Conservation (phyloP, 371 early-diverging fungal genomes). For the Entomophthora muscae region DNA sequence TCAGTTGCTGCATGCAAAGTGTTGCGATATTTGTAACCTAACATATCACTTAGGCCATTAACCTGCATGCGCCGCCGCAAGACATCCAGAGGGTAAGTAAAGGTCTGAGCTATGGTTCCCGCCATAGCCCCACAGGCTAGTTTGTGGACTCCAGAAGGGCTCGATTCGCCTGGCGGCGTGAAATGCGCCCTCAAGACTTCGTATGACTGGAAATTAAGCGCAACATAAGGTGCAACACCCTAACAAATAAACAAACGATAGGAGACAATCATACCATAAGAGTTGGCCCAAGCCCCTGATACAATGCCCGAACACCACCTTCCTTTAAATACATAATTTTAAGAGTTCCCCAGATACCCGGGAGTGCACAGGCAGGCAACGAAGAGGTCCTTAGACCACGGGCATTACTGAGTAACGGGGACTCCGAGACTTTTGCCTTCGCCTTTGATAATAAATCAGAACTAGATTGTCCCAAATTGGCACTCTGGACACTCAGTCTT, state of each 20-base stretch:
- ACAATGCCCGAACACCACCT: conserved; percentile 65
- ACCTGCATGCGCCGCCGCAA: conserved; percentile 75
- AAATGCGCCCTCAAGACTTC: conserved; percentile 54
- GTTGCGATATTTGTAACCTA: conserved; percentile 43
- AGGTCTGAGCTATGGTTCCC: conserved; percentile 75
- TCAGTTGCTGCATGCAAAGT: conserved; percentile 54
- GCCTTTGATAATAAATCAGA: neutral
- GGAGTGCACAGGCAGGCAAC: conserved; percentile 15
- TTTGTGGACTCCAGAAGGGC: conserved; percentile 41
- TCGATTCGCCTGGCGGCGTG: conserved; percentile 38
- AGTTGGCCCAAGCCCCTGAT: conserved; percentile 67
- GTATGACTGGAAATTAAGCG: conserved; percentile 67
- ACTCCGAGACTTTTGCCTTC: neutral
- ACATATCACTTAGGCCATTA: conserved; percentile 48
- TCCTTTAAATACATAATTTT: conserved; percentile 46
- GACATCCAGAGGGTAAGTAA: conserved; percentile 83
- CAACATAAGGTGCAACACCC: conserved; percentile 77
- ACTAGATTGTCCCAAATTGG: conserved; percentile 16
- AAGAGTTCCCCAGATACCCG: conserved; percentile 50
- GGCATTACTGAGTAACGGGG: neutral
- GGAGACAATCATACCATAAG: conserved; percentile 31
- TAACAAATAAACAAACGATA: conserved; percentile 11
- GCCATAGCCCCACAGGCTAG: conserved; percentile 75
- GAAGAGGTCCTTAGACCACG: neutral
- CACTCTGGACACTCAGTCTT: conserved; percentile 57